A percentile compares a stretch with the other conserved stretches of the same genome.
These are phyloP conservation scores for Podospora pseudoanserina DNA, from an alignment of 495 filamentous ascomycete genomes.

Conservation along the genomic window DNA sequence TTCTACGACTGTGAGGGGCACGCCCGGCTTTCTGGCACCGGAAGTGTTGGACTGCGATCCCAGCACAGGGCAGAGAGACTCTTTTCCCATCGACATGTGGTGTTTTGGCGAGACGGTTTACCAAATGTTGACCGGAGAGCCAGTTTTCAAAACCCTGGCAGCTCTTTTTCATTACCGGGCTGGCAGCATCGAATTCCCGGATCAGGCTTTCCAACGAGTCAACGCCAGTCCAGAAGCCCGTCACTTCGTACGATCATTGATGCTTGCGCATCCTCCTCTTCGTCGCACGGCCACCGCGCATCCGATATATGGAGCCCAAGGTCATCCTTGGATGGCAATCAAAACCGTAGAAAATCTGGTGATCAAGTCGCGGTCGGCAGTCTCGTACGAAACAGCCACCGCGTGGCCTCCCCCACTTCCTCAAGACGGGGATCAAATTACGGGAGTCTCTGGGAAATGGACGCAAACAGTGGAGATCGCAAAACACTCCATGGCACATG, in stretches of 20 bases:
- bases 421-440: not conserved
- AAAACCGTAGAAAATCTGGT: not conserved
- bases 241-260: not conserved
- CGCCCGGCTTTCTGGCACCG: conserved; percentile 38
- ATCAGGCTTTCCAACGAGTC: not conserved
- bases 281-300: not conserved
- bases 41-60: conserved; percentile 29
- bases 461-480: too few relatives aligned
- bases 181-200: not conserved
- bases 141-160: not conserved
- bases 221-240: not conserved
- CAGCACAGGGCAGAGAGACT: not conserved
- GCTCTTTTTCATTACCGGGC: not conserved
- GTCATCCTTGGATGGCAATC: not conserved
- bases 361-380: not conserved
- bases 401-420: not conserved
- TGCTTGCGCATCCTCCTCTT: not conserved
- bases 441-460: too few relatives aligned
- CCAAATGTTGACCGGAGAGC: conserved; percentile 1
- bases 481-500: too few relatives aligned
- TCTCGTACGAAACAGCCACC: not conserved
- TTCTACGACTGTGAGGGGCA: conserved; percentile 31
- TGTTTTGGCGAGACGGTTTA: conserved; percentile 11
- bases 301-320: not conserved
- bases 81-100: conserved; percentile 12